Percentiles rank a stretch among this genome's conserved stretches.
Evolutionary conservation across 2,329 filamentous ascomycete species (phyloP).

Genomic region (Penicillium concentricum): DNA sequence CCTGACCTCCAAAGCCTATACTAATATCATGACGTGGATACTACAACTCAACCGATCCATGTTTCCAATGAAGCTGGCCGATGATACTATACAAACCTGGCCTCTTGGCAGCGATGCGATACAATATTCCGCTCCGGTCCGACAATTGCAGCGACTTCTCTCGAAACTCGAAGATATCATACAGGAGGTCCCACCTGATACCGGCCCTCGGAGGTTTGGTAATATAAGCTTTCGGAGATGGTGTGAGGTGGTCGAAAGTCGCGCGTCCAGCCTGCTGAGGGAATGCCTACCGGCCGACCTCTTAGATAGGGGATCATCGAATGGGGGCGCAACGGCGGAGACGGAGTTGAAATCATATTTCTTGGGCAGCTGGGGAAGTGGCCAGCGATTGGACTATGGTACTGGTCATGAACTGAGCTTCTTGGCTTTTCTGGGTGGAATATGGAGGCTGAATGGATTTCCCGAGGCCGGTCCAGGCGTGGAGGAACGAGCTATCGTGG

Average conservation of each 20-base stretch:
- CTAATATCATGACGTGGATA: conserved; percentile 81
- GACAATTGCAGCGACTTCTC: conserved; percentile 65
- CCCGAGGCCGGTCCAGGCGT: conserved; percentile 53
- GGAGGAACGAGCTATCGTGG: conserved; percentile 74
- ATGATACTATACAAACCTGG: conserved; percentile 52
- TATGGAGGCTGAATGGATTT: conserved; percentile 91
- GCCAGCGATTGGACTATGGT: conserved; percentile 88
- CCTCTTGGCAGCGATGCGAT: conserved; percentile 40
- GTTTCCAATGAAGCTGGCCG: conserved; percentile 62
- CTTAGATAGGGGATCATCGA: conserved; percentile 33
- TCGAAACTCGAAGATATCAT: conserved; percentile 65
- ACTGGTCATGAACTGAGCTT: conserved; percentile 97
- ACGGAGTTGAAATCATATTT: conserved; percentile 77
- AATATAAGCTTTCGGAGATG: conserved; percentile 88
- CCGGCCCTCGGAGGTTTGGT: conserved; percentile 83
- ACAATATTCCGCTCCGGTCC: conserved; percentile 58
- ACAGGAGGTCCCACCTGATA: conserved; percentile 76
- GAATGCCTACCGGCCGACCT: conserved; percentile 56
- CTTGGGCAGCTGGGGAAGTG: conserved; percentile 80
- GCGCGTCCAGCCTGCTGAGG: conserved; percentile 56
- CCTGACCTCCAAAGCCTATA: conserved; percentile 76
- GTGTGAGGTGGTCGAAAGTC: conserved; percentile 67
- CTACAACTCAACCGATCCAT: conserved; percentile 87
- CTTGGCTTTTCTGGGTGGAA: conserved; percentile 79
- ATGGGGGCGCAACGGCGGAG: conserved; percentile 48